Base-by-base conservation (phyloP, 495 filamentous ascomycete species). In the Lophium mytilinum region DNA sequence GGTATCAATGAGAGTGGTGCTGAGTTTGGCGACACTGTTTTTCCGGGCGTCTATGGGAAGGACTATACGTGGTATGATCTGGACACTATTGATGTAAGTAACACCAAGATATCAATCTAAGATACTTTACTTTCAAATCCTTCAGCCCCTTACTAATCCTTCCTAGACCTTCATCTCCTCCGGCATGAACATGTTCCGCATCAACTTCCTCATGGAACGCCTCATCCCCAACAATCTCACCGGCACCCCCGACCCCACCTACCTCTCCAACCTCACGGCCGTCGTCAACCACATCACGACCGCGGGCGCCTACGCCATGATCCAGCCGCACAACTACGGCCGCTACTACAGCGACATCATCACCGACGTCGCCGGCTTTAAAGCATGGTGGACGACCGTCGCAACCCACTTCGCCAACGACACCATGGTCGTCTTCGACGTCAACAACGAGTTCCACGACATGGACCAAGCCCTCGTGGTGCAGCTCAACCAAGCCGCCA, bases 301-400 rank as follows among this genome's bases (percentile, higher is more conserved):
- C 56, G 78, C 79, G 48, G 85, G 84, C 47, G 81, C 79, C 4
- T 86, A 84, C 64, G 84, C 84, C 8, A 72, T 88, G 52, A 69
- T 88, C 24, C 83, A 86, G 63, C 84, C 86, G 9, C 86, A 89
- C 72, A 89, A 89, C 74, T 89, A 78, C 63, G 85, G 83, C 54
- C 74, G 76, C 50, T 88, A 83, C 72, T 79, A 78, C 64, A 78
- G 75, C 58, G 75, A 73, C 54, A 76, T 89, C 72, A 88, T 89
- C 68, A 82, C 78, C 58, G 80, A 83, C 50, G 79, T 75, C 19
- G 57, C 66, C 37, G 78, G 76, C 60, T 89, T 89, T 68, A 69
- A 76, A 33, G 71, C 79, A 9, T 89, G 79, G 73, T 89, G 85
- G 78, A 76, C 68, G 52, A 85, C 74, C 43, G 69, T 87, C 11